Percentiles rank a stretch among this genome's conserved stretches.
phyloP scores from a whole-genome alignment of 305 asterid genomes.

The Fraxinus sp. region DNA sequence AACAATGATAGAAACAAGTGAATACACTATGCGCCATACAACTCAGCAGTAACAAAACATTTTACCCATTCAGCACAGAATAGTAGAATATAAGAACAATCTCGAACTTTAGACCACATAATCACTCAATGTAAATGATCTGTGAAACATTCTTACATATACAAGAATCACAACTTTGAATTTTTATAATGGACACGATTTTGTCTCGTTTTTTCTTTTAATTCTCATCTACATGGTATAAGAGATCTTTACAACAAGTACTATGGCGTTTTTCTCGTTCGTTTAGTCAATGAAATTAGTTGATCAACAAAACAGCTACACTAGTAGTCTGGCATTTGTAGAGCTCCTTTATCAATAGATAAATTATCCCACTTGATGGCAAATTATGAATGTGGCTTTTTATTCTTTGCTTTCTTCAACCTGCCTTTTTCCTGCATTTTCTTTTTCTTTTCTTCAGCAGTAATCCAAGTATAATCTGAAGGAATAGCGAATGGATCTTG shows the following conservation, averaged over 20 bases:
- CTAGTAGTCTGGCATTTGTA: neutral
- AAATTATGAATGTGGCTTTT: conserved; percentile 32
- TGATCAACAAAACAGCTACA: neutral
- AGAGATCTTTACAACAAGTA: neutral
- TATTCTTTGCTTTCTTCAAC: conserved; percentile 60
- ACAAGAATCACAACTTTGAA: conserved; percentile 33
- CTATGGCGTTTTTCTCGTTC: neutral
- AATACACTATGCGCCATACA: neutral
- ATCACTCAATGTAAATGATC: conserved; percentile 14
- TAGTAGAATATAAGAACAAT: neutral
- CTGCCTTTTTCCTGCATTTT: conserved; percentile 85
- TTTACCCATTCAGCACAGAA: neutral
- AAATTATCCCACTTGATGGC: neutral
- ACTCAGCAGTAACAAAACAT: neutral
- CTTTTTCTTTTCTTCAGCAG: conserved; percentile 87
- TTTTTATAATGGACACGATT: conserved; percentile 11
- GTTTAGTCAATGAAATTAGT: conserved; percentile 10
- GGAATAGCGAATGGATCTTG: conserved; percentile 86
- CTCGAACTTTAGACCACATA: neutral
- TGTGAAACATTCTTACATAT: conserved; percentile 25
- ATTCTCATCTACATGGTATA: neutral
- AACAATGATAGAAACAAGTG: neutral
- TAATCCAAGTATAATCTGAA: conserved; percentile 71
- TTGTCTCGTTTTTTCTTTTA: neutral
- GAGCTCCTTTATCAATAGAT: neutral